Base-by-base conservation (phyloP, 768 basidiomycete species). In the Holtermannia corniformis region DNA sequence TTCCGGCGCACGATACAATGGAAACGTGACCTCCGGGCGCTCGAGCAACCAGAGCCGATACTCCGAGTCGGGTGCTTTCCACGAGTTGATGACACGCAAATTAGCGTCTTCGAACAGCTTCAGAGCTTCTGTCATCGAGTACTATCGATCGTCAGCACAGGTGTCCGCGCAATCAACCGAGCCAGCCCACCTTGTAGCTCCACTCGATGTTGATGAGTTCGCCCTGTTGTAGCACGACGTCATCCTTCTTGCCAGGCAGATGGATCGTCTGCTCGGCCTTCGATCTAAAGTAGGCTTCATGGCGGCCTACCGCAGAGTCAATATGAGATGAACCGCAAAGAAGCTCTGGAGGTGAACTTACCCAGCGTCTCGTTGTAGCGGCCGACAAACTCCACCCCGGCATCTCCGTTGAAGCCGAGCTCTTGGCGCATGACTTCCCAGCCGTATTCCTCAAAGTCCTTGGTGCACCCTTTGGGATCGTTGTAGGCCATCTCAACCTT, bases 1-100 rank as follows among this genome's bases (percentile, higher is more conserved):
- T 10, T 44, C 46, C 27, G 4, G 43, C 14, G n/a, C 47, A 26
- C 45, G 57, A 40, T 49, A 26, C 19, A 51, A 73, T 27, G 84
- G 82, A 75, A 96, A 92, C 26, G 72, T 68, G 73, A 95, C 87
- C 0, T 80, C 73, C 1, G 92, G 87, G 13, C 89, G 82, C 71
- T 96, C 90, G 41, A 97, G 78, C 7, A 97, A 79, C 86, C 88
- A 96, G 24, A 97, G 75, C 1, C 86, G 85, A 70, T 91, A 93
- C 44, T 21, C 78, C 74, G 62, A 65, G 24, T 78, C 75, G 47
- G 76, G 77, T 62, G 93, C 89, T 37, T 76, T 81, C 93, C 91
- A 99, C 25, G 84, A 80, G 60, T 88, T 81, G 44, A 97, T 77
- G 4, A 87, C 82, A 3, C 92, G 80, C n/a, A 99, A 75, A 51